These are phyloP conservation scores for Neurospora sp. DNA, from an alignment of 495 filamentous ascomycete species.

Conservation along the genomic window DNA sequence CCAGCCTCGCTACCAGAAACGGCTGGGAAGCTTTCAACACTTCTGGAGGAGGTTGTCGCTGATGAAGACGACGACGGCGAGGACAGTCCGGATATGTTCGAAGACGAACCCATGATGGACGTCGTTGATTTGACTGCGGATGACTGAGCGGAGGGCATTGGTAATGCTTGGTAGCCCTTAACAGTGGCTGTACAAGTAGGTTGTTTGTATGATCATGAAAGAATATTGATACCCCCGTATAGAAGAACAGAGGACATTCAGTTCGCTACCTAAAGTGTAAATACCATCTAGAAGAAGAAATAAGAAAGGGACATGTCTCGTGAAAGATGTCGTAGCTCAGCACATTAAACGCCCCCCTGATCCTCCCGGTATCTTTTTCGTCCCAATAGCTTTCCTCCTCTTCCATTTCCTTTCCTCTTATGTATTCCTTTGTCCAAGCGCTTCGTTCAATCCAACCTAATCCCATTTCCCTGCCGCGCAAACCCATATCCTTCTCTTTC, in stretches of 20 bases:
- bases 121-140: constrained; percentile 7
- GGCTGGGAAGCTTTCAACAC: neutral
- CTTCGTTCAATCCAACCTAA: neutral
- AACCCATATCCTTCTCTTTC: neutral
- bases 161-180: neutral
- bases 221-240: neutral
- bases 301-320: neutral
- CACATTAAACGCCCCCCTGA: neutral
- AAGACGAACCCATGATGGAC: constrained; percentile 11
- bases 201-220: neutral
- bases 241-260: neutral
- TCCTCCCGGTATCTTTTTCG: neutral
- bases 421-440: neutral
- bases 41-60: neutral
- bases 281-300: neutral
- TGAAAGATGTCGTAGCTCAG: neutral
- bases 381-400: neutral
- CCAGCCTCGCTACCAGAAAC: neutral
- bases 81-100: neutral
- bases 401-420: neutral
- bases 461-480: neutral
- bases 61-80: neutral
- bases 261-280: neutral
- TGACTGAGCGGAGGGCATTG: neutral
- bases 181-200: neutral